Evolutionary conservation across 345 rosid genomes (phyloP), one percentile per base, ranked within the genome.

Genomic region (Acer saccharum): DNA sequence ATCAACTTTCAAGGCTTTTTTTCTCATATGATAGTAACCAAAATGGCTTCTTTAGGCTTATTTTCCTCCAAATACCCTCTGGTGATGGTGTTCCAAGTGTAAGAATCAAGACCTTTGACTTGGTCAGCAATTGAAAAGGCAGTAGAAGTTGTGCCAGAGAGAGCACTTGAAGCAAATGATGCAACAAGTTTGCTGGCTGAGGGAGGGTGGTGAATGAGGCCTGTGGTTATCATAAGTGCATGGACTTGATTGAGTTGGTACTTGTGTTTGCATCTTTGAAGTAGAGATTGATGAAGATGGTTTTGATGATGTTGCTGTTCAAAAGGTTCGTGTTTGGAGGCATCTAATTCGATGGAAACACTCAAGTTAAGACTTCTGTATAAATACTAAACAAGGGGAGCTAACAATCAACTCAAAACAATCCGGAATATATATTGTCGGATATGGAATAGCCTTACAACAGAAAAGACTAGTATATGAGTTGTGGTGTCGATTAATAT

Each of bases 1-100:
- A 72, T 82, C 84, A 11, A 79, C 81, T 60, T 48, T 21, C 75
- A 80, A 71, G 17, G 84, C 81, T 27, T 54, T 76, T 57, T 69
- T 73, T 68, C 81, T 83, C 86, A 86, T 55, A 43, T 69, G 73
- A 29, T 82, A 80, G 13, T 83, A 88, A 81, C 71, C 74, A 67
- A 76, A 66, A 82, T 0, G 48, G 80, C 75, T 44, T 44, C 25
- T 72, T 63, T 4, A 65, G 82, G 82, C 8, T 79, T 77, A 48
- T 76, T 62, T 25, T 27, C 64, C 18, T 79, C 78, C 80, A 79
- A 44, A 72, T 58, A 76, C 21, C 82, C 85, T 58, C 78, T 76
- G 21, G 72, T 72, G 48, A 82, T 64, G 17, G 82, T 72, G 78
- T 79, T 79, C 85, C 85, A 76, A 10, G 80, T 72, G 79, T 66